Conservation (phyloP, 2,329 filamentous ascomycete genomes). For the Cladosporium phlei region DNA sequence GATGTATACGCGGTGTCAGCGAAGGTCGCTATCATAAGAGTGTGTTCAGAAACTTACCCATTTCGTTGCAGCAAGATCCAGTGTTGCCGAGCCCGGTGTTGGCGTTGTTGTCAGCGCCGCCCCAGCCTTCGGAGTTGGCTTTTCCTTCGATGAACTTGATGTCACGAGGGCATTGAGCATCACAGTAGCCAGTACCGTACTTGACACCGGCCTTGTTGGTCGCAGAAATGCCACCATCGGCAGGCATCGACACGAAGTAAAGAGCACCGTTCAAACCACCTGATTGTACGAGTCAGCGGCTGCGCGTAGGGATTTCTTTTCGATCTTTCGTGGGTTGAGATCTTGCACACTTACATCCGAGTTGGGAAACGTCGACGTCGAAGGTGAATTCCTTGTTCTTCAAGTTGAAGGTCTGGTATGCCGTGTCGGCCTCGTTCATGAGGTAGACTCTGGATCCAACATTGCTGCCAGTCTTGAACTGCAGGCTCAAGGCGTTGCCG, state of each 20-base stretch:
- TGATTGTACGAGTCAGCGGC: constrained; percentile 37
- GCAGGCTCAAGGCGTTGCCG: constrained; percentile 46
- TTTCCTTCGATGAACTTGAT: constrained; percentile 30
- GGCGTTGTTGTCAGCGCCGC: constrained; percentile 19
- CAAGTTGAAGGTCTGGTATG: constrained; percentile 62
- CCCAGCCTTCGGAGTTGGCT: constrained; percentile 45
- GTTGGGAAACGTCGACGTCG: constrained; percentile 57
- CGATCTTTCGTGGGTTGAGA: no score
- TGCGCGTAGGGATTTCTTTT: no score
- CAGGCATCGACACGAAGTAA: constrained; percentile 61
- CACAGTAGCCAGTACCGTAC: constrained; percentile 57
- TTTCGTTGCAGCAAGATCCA: constrained; percentile 63
- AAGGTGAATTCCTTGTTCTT: constrained; percentile 67
- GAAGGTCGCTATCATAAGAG: no score
- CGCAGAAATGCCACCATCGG: constrained; percentile 54
- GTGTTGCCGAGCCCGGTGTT: constrained; percentile 35
- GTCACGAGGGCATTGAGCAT: constrained; percentile 43
- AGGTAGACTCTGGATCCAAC: constrained; percentile 55
- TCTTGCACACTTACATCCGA: constrained; percentile 1
- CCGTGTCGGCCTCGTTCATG: constrained; percentile 53
- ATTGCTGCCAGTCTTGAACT: constrained; percentile 36
- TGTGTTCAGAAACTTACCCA: no score
- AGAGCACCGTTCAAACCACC: constrained; percentile 69
- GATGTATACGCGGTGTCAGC: no score
- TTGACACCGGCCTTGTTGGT: constrained; percentile 50